A percentile compares a stretch with the other conserved stretches of the same genome.
Conservation (phyloP, 345 rosid species). For the Eucalyptus urophylla region DNA sequence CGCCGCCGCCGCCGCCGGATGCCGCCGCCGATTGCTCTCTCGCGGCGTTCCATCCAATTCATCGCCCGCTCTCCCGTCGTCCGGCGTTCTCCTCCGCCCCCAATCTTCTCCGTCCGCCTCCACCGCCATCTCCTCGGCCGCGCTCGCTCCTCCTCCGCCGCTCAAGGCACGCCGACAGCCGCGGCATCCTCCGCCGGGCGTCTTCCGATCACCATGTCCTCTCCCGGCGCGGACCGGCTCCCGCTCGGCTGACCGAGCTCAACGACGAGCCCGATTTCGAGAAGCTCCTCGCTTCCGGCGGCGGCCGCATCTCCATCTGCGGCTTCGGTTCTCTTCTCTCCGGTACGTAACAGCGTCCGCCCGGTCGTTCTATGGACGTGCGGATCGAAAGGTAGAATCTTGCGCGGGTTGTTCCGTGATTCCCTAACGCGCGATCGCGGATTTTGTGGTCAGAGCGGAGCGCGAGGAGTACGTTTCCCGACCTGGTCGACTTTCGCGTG, state of each 20-base stretch:
- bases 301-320: constrained; percentile 71
- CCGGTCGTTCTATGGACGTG: neutral
- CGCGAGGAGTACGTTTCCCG: constrained; percentile 86
- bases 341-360: constrained; percentile 10
- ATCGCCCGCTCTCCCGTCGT: neutral
- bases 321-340: constrained; percentile 99
- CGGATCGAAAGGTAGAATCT: neutral
- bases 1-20: neutral
- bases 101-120: neutral
- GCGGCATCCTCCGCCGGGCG: constrained; percentile 1
- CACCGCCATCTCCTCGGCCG: neutral
- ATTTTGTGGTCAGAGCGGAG: constrained; percentile 41
- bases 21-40: neutral
- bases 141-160: neutral
- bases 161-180: neutral
- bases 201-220: neutral
- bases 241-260: constrained; percentile 17
- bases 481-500: constrained; percentile 64
- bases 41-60: neutral
- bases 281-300: constrained; percentile 33
- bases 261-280: constrained; percentile 49
- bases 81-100: neutral
- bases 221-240: neutral
- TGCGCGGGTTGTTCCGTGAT: neutral
- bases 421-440: neutral